Evolutionary conservation across 1,284 basidiomycete genomes (phyloP).

Genomic region (Austroboletus niveus): DNA sequence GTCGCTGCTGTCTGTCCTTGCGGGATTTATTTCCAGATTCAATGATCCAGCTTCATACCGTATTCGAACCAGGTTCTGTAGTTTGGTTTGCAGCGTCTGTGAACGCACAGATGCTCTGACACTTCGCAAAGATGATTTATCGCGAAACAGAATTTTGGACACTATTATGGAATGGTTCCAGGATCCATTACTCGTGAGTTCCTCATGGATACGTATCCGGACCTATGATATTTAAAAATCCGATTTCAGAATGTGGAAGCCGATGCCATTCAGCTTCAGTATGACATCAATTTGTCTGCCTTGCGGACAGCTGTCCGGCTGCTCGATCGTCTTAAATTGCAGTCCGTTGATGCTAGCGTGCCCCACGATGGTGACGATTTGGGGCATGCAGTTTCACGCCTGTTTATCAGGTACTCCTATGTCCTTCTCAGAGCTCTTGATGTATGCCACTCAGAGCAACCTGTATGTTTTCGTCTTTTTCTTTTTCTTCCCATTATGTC

Average conservation of each 20-base stretch:
- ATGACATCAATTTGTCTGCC: constrained; percentile 72
- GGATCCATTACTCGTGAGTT: constrained; percentile 46
- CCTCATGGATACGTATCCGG: background rate
- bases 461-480: constrained; percentile 35
- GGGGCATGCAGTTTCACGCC: constrained; percentile 66
- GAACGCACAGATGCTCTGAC: constrained; percentile 59
- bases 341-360: constrained; percentile 50
- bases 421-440: constrained; percentile 65
- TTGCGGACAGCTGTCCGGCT: constrained; percentile 72
- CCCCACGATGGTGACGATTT: constrained; percentile 60
- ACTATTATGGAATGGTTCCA: constrained; percentile 77
- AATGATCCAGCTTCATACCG: constrained; percentile 54
- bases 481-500: background rate
- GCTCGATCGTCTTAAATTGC: constrained; percentile 75
- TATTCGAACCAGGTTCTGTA: constrained; percentile 75
- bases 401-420: constrained; percentile 76
- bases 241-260: constrained; percentile 26
- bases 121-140: constrained; percentile 62
- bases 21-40: constrained; percentile 65
- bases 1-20: constrained; percentile 61
- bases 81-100: constrained; percentile 68
- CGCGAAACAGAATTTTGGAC: constrained; percentile 73
- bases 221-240: constrained; percentile 7
- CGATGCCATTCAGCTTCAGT: constrained; percentile 39
- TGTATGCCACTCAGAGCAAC: constrained; percentile 44